Base-by-base conservation (phyloP, 176 grass and related monocot species). In the Cymbopogon citratus region DNA sequence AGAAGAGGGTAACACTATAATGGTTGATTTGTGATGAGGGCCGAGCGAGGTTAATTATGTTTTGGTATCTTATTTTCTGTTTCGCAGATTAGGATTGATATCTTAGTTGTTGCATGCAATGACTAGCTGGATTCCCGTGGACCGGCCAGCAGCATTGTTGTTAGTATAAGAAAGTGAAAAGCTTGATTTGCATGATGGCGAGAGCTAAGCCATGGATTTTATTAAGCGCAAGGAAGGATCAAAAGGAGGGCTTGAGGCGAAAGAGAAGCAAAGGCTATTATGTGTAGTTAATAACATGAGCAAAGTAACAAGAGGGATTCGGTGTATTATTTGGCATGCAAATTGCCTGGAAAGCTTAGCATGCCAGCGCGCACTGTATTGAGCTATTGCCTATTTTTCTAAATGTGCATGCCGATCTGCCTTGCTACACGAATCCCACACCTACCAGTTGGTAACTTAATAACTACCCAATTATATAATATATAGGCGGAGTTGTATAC, bases 291-390 rank as follows among this genome's bases (percentile, higher is more conserved):
- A 14, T 64, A 31, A 15, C 23, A 63, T 23, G 5, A 24, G 18
- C 12, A 67, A 16, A 67, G 35, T 36, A 81, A 66, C 41, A 69
- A 33, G 31, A 33, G 31, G 3, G 31, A 33, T 33, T 33, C 31
- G 31, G 31, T 33, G 31, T 33, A 33, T 33, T 33, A 33, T 33
- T 33, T 83, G 19, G 65, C 68, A 80, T 70, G 74, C 59, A 63
- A 91, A 86, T 86, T 83, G 45, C 46, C 80, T 89, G 86, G 70
- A 89, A 92, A 91, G 86, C 68, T 88, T 80, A 35, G 38, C 74
- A 85, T 74, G 86, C 80, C 87, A 89, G 74, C 63, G 52, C n/a
- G n/a, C n/a, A n/a, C 23, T 81, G 41, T 29, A 19, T 29, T 46
- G 24, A 11, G 4, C 11, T 63, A 14, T 63, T 14, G 52, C 9